Percentiles rank a stretch among this genome's conserved stretches.
These are phyloP conservation scores for Neurospora sp. DNA, from an alignment of 495 filamentous ascomycete species.

Conservation along the genomic window DNA sequence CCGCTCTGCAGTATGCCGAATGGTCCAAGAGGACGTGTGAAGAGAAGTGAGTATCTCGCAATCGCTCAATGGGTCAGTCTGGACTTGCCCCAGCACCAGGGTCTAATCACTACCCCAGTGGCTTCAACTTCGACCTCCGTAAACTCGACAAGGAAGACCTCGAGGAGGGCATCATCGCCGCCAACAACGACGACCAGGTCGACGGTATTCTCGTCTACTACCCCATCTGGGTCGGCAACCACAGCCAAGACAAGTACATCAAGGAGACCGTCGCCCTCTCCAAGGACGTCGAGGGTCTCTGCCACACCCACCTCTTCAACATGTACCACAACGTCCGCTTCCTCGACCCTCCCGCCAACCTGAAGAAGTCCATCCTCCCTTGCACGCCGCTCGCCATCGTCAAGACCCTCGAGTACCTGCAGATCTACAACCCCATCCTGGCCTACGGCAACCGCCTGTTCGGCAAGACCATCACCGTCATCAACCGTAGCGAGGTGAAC, in stretches of 20 bases:
- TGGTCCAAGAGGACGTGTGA: conserved; percentile 94
- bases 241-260: conserved; percentile 79
- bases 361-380: conserved; percentile 82
- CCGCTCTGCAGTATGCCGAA: conserved; percentile 85
- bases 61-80: background rate
- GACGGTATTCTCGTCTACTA: conserved; percentile 98
- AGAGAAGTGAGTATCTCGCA: conserved; percentile 63
- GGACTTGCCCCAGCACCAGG: conserved; percentile 1
- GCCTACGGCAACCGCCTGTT: conserved; percentile 89
- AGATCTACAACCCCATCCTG: conserved; percentile 93
- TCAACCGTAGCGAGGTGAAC: conserved; percentile 92
- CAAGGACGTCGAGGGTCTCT: conserved; percentile 95
- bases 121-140: conserved; percentile 78
- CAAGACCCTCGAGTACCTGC: conserved; percentile 91
- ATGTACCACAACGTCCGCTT: conserved; percentile 98
- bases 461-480: conserved; percentile 84
- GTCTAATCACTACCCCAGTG: conserved; percentile 40
- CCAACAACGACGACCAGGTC: conserved; percentile 66
- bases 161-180: conserved; percentile 72
- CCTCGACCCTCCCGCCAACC: conserved; percentile 64
- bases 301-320: conserved; percentile 91
- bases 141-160: conserved; percentile 75
- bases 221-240: conserved; percentile 73
- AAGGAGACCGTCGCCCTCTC: conserved; percentile 83
- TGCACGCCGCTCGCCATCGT: conserved; percentile 93